These are phyloP conservation scores for Leptographium lundbergii DNA, from an alignment of 2,329 filamentous ascomycete genomes.

Conservation along the genomic window DNA sequence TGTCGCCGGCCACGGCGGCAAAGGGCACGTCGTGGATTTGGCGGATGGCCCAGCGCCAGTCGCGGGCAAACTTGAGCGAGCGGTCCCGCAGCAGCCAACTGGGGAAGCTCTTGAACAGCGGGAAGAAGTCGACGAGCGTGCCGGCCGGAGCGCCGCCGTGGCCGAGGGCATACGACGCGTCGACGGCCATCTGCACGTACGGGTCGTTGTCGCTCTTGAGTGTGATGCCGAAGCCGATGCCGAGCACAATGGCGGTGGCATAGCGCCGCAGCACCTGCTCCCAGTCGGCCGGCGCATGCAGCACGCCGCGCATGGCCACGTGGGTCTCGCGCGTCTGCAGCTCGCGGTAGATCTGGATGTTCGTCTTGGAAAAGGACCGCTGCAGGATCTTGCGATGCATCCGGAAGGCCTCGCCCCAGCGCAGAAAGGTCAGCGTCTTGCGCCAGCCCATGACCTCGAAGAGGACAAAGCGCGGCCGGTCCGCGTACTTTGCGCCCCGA, in stretches of 20 bases:
- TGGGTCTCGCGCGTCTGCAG: slow-evolving; percentile 19
- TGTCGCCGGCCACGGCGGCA: slow-evolving; percentile 12
- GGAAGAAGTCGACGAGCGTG: slow-evolving; percentile 11
- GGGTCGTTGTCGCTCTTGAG: slow-evolving; percentile 24
- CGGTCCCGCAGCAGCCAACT: slow-evolving; percentile 5
- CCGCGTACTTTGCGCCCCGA: slow-evolving; percentile 24
- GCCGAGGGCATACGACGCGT: slow-evolving; percentile 10
- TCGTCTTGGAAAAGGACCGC: slow-evolving; percentile 22
- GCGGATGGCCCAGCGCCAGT: slow-evolving; percentile 6
- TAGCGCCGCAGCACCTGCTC: slow-evolving; percentile 24
- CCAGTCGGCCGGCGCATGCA: slow-evolving; percentile 22
- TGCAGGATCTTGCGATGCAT: slow-evolving; percentile 26
- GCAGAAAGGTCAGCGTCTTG: slow-evolving; percentile 28
- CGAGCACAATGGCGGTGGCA: slow-evolving; percentile 26
- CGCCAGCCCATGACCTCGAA: slow-evolving; percentile 29
- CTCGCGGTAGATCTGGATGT: slow-evolving; percentile 14
- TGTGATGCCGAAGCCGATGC: slow-evolving; percentile 29
- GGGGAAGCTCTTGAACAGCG: slow-evolving; percentile 10
- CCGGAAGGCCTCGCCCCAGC: slow-evolving; percentile 25
- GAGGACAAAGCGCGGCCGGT: slow-evolving; percentile 24
- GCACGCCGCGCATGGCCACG: slow-evolving; percentile 18
- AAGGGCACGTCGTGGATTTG: slow-evolving; percentile 16
- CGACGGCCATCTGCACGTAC: slow-evolving; percentile 25
- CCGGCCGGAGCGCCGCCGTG: slow-evolving; percentile 9
- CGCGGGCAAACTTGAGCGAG: slow-evolving; percentile 7